Evolutionary conservation across 139 green algal genomes (phyloP), one percentile per base, ranked within the genome.

Genomic region (Volvox reticuliferus): DNA sequence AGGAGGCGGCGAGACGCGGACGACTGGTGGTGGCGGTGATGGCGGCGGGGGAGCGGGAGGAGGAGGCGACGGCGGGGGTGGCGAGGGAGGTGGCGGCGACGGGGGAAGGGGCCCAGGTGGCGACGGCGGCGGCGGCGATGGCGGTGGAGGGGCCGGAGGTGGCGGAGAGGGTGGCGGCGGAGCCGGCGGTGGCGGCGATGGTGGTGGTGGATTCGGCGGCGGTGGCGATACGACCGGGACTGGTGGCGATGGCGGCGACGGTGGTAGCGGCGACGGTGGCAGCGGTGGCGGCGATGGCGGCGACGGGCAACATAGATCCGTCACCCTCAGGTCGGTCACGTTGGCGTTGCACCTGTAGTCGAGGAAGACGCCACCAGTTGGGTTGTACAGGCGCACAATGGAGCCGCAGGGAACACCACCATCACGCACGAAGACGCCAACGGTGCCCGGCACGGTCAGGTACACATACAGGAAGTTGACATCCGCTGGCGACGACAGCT

Each of bases 271-370:
- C 30, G 81, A 20, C 12, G 61, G 61, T 22, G 81, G 35, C 62
- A 63, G 33, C 18, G 82, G 82, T 20, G 65, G 63, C 22, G 82
- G 82, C 33, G 65, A 36, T 1, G 82, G 82, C 32, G 82, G 82
- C 65, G 78, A 6, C 28, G 82, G 68, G 84, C 84, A 89, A 65
- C 84, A 89, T 19, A 89, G 84, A 69, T 89, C 68, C 6, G 26
- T 17, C 28, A 89, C 37, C 24, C 0, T 6, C 24, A 81, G 26
- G 0, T n/a, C 35, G 1, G 67, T 26, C 26, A 0, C 28, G 67
- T 33, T 44, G 33, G 33, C 32, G 2, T 69, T 26, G 68, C 84
- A 89, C 24, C 1, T 5, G 36, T 36, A 89, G 26, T 89, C 84
- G 12, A 19, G 67, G 37, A 81, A 68, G 68, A 68, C 12, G 65